Percentiles rank a stretch among this genome's conserved stretches.
phyloP scores from a whole-genome alignment of 2,329 filamentous ascomycete species.

The Curvularia sp. region DNA sequence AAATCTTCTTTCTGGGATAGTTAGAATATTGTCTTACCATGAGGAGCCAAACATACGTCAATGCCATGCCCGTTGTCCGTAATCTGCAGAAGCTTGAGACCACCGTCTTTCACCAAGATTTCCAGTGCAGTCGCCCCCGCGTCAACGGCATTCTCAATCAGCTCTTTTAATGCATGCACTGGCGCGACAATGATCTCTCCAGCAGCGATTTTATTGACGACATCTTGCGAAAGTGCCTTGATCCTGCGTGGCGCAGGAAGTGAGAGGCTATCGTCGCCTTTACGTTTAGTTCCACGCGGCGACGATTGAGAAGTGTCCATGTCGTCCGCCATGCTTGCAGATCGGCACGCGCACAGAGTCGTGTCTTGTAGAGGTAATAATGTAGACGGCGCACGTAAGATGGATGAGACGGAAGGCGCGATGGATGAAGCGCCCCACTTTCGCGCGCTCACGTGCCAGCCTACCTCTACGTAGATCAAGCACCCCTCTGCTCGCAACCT shows the following conservation, averaged over 20 bases:
- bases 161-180: conserved; percentile 92
- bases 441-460: conserved; percentile 30
- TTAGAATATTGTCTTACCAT: conserved; percentile 17
- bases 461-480: neutral
- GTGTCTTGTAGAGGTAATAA: conserved; percentile 15
- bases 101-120: conserved; percentile 91
- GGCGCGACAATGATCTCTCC: conserved; percentile 98
- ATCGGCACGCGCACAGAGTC: conserved; percentile 1
- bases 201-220: conserved; percentile 98
- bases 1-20: conserved; percentile 79
- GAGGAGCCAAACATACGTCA: conserved; percentile 65
- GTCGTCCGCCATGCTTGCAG: conserved; percentile 35
- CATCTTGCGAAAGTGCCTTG: conserved; percentile 85
- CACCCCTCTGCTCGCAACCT: neutral
- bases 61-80: conserved; percentile 98
- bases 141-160: conserved; percentile 97
- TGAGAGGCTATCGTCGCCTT: conserved; percentile 44
- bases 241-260: conserved; percentile 56
- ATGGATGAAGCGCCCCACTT: conserved; percentile 28
- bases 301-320: conserved; percentile 40
- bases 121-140: conserved; percentile 93
- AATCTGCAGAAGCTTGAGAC: conserved; percentile 92
- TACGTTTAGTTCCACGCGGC: conserved; percentile 48
- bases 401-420: conserved; percentile 10
- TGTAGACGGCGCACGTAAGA: conserved; percentile 7